A percentile compares a stretch with the other conserved stretches of the same genome.
These are phyloP conservation scores for Alternaria infectoria DNA, from an alignment of 2,329 filamentous ascomycete species.

Conservation along the genomic window DNA sequence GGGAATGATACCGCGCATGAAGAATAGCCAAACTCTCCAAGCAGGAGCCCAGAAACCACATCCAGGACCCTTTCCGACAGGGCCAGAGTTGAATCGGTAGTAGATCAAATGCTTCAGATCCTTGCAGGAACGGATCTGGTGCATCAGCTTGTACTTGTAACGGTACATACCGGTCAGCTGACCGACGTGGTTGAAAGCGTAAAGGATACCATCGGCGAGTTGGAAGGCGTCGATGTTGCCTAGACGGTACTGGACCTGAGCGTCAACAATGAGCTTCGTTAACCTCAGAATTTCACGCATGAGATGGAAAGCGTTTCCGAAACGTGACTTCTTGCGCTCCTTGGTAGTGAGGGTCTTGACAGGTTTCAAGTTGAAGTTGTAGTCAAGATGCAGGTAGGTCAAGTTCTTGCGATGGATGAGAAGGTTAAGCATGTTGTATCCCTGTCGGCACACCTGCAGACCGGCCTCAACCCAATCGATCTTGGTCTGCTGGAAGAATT, in stretches of 20 bases:
- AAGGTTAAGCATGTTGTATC: slow-evolving; percentile 98
- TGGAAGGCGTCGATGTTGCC: slow-evolving; percentile 99
- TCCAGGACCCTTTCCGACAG: slow-evolving; percentile 95
- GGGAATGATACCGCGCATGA: slow-evolving; percentile 98
- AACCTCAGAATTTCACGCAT: slow-evolving; percentile 97
- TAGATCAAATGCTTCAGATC: slow-evolving; percentile 99
- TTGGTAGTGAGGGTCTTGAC: slow-evolving; percentile 99
- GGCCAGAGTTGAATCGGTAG: slow-evolving; percentile 96
- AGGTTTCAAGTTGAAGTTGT: slow-evolving; percentile 99
- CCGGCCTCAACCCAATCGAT: slow-evolving; percentile 99
- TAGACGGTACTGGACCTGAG: slow-evolving; percentile 95
- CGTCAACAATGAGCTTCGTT: slow-evolving; percentile 97
- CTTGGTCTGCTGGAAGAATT: slow-evolving; percentile 99
- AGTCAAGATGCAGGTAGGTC: slow-evolving; percentile 97
- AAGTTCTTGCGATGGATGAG: slow-evolving; percentile 98
- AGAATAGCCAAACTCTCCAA: slow-evolving; percentile 99
- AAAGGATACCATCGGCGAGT: slow-evolving; percentile 96
- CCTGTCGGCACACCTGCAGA: slow-evolving; percentile 95
- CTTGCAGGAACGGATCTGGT: slow-evolving; percentile 98
- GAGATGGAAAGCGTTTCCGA: slow-evolving; percentile 97
- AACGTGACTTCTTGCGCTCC: slow-evolving; percentile 98
- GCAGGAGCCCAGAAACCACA: slow-evolving; percentile 99
- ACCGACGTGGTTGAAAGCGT: slow-evolving; percentile 98
- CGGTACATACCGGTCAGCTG: slow-evolving; percentile 99
- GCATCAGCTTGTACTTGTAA: slow-evolving; percentile 99